Conservation (phyloP, 352 stramenopile species). For the Globisporangium heterothallicum region DNA sequence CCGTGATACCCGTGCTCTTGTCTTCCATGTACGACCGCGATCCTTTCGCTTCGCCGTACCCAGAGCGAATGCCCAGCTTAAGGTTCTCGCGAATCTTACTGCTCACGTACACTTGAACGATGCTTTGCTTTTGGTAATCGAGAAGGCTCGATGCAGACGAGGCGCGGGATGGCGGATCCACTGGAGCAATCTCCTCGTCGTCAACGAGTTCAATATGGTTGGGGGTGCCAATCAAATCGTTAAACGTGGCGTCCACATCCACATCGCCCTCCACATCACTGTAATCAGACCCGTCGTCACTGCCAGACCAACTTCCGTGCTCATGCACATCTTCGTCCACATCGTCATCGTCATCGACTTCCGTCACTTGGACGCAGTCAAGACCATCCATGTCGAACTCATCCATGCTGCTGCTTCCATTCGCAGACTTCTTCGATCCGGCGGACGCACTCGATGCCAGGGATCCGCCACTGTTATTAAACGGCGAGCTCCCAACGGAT, state of each 20-base stretch:
- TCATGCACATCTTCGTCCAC: slow-evolving; percentile 49
- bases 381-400: slow-evolving; percentile 73
- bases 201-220: slow-evolving; percentile 49
- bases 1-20: slow-evolving; percentile 49
- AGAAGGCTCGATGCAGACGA: slow-evolving; percentile 27
- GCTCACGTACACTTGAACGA: slow-evolving; percentile 86
- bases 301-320: slow-evolving; percentile 35
- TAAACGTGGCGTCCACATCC: slow-evolving; percentile 84
- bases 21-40: slow-evolving; percentile 87
- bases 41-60: slow-evolving; percentile 83
- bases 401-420: slow-evolving; percentile 27
- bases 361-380: slow-evolving; percentile 68
- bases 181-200: slow-evolving; percentile 61
- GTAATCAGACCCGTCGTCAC: slow-evolving; percentile 67
- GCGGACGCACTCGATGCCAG: slow-evolving; percentile 38
- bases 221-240: slow-evolving; percentile 66
- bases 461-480: slow-evolving; percentile 33
- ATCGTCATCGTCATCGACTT: slow-evolving; percentile 71
- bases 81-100: slow-evolving; percentile 85
- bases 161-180: slow-evolving; percentile 10
- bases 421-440: slow-evolving; percentile 26
- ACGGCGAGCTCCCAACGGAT: slow-evolving; percentile 38
- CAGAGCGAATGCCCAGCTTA: slow-evolving; percentile 57
- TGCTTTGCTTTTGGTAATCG: slow-evolving; percentile 17
- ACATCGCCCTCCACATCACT: slow-evolving; percentile 81